These are phyloP conservation scores for Lactifluus subvellereus DNA, from an alignment of 768 basidiomycete genomes.

Conservation along the genomic window DNA sequence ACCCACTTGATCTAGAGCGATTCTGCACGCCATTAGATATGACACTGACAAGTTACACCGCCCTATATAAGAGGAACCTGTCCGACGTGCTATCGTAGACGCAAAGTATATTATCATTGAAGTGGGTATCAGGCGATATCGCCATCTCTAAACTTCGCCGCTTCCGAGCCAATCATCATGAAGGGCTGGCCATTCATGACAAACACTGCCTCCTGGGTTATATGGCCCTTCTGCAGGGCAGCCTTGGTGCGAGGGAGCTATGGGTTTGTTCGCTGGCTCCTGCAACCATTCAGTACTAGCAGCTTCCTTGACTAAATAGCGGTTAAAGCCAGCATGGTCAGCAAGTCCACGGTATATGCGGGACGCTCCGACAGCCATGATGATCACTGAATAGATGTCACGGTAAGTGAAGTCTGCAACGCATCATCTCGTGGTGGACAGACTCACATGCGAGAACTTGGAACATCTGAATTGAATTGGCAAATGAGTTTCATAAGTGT, in stretches of 20 bases:
- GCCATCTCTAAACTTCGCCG: not conserved
- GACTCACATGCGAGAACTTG: constrained; percentile 11
- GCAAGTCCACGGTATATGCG: constrained; percentile 18
- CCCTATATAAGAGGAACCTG: not conserved
- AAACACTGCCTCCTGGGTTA: not conserved
- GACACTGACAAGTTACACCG: too few relatives aligned
- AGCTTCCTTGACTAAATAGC: not conserved
- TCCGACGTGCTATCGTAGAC: not conserved
- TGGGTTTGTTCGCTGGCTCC: not conserved
- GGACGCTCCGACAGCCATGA: constrained; percentile 10
- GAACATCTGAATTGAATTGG: constrained; percentile 4
- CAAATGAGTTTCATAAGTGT: not conserved
- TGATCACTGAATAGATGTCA: constrained; percentile 4
- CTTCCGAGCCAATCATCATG: not conserved
- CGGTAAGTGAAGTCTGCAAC: not conserved
- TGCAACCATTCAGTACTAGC: not conserved
- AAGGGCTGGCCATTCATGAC: not conserved
- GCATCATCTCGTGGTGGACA: not conserved
- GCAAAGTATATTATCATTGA: not conserved
- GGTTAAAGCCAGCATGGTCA: not conserved
- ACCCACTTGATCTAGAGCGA: too few relatives aligned
- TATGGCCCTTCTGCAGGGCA: not conserved
- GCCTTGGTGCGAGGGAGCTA: not conserved
- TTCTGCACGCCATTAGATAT: too few relatives aligned
- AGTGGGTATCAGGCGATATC: not conserved